phyloP scores from a whole-genome alignment of 2,329 filamentous ascomycete genomes.

The Fusarium pseudograminearum region DNA sequence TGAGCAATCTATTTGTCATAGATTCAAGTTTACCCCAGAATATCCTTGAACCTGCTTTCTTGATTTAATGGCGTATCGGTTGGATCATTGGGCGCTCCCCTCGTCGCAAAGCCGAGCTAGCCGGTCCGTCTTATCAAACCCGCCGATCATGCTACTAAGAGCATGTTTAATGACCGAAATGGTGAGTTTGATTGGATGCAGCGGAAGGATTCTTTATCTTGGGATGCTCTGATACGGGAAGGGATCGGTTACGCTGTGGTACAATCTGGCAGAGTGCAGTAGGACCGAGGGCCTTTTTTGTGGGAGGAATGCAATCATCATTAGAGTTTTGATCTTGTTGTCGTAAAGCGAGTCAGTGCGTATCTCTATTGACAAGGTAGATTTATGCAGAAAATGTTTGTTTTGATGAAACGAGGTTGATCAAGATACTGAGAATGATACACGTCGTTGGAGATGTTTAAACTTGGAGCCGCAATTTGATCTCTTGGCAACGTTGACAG shows the following conservation, averaged over 20 bases:
- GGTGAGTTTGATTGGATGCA: constrained; percentile 5
- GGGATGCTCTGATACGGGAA: not conserved
- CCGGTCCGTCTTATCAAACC: constrained; percentile 32
- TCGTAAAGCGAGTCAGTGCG: not conserved
- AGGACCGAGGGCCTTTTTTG: constrained; percentile 1
- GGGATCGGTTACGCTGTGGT: not conserved
- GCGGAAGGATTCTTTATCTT: constrained; percentile 9
- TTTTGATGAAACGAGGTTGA: not conserved
- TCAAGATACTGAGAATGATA: no score
- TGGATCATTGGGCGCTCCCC: constrained; percentile 1
- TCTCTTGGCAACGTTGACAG: constrained; percentile 31
- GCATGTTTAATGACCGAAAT: not conserved
- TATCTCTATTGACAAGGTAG: not conserved
- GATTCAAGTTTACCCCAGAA: constrained; percentile 32
- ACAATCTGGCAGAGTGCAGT: constrained; percentile 3
- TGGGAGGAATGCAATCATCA: constrained; percentile 10
- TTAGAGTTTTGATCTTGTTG: constrained; percentile 24
- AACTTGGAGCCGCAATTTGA: constrained; percentile 8
- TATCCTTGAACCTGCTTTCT: constrained; percentile 15
- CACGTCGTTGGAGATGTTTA: no score
- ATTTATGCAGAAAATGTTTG: not conserved
- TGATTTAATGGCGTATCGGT: constrained; percentile 14
- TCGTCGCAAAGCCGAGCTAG: constrained; percentile 19
- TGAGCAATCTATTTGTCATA: constrained; percentile 38
- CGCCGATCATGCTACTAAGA: constrained; percentile 22